Base-by-base conservation (phyloP, 2,329 filamentous ascomycete species). In the Stagonosporopsis rhizophila region DNA sequence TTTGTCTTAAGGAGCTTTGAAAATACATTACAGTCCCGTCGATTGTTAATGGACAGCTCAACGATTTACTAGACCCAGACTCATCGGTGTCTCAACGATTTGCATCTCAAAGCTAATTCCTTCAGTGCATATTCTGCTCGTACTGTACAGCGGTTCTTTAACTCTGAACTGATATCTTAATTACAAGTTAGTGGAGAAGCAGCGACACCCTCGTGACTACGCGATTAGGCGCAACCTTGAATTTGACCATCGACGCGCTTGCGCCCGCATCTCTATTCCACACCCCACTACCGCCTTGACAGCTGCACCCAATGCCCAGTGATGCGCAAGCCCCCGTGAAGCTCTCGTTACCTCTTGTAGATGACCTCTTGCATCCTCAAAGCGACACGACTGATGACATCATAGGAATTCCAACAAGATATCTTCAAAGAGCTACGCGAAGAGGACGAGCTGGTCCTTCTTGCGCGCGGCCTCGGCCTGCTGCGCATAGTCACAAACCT, bases 401-500 rank as follows among this genome's bases (percentile, higher is more conserved):
- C 66, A 69, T 65, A 85, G 81, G 83, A 92, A 82, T 99, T 96
- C 77, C 95, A 99, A 81, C 93, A 98, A 80, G 89, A 91, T 71
- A 87, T 98, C 69, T 98, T 98, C 81, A 91, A 74, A 49, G 72
- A 76, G 64, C 67, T 77, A 65, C 89, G 92, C 61, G 82, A 87
- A 59, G 91, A 97, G 80, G 95, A 99, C 90, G 90, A 96, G 77
- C 88, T 99, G 62, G 89, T 98, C 68, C 84, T 99, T 51, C 85
- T 98, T 52, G 95, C 94, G 38, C 90, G 92, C 49, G 95, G 95
- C 66, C 88, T 99, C 44, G 95, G 95, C 67, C 87, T 98, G 41
- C 86, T 97, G 75, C 91, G 92, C 65, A 86, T 99, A 54, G 85
- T 97, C 70, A 96, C 92, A n/a, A 99, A 98, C 74, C 85, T 99